Conservation (phyloP, 2,329 filamentous ascomycete genomes). For the Rutstroemia sp. region DNA sequence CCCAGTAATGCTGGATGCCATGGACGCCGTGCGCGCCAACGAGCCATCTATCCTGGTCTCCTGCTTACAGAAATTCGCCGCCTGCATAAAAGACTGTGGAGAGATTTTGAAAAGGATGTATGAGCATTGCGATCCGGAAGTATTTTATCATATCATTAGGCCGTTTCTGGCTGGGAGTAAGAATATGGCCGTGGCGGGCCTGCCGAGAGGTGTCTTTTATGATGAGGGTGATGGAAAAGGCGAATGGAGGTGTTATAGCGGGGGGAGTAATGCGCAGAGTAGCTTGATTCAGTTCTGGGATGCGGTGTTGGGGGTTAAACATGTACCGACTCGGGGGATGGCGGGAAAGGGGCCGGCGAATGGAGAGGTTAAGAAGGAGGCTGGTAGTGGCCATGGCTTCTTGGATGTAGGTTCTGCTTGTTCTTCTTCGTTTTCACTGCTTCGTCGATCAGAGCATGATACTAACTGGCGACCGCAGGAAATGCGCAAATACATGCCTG, state of each 20-base stretch:
- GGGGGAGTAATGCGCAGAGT: slow-evolving; percentile 89
- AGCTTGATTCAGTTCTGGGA: slow-evolving; percentile 93
- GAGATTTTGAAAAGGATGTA: slow-evolving; percentile 74
- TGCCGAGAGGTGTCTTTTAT: slow-evolving; percentile 79
- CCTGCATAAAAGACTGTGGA: slow-evolving; percentile 61
- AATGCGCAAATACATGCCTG: slow-evolving; percentile 88
- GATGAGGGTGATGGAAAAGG: slow-evolving; percentile 62
- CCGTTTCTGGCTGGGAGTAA: slow-evolving; percentile 87
- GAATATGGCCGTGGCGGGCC: slow-evolving; percentile 79
- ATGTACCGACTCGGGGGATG: slow-evolving; percentile 37
- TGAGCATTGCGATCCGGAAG: slow-evolving; percentile 76
- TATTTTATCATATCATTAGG: slow-evolving; percentile 84
- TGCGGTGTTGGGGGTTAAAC: slow-evolving; percentile 75
- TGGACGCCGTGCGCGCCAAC: slow-evolving; percentile 56
- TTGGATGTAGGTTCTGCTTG: slow-evolving; percentile 14
- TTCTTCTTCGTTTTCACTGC: neutral
- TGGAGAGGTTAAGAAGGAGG: slow-evolving; percentile 13
- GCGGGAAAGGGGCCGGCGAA: neutral
- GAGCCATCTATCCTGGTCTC: slow-evolving; percentile 54
- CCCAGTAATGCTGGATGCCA: slow-evolving; percentile 68
- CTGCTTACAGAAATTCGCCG: slow-evolving; percentile 57
- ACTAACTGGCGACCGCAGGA: slow-evolving; percentile 35
- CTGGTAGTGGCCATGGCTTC: slow-evolving; percentile 13
- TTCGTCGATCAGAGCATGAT: neutral
- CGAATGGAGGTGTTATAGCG: slow-evolving; percentile 70